phyloP scores from a whole-genome alignment of 208 protist species.

The Crithidia brevicula region DNA sequence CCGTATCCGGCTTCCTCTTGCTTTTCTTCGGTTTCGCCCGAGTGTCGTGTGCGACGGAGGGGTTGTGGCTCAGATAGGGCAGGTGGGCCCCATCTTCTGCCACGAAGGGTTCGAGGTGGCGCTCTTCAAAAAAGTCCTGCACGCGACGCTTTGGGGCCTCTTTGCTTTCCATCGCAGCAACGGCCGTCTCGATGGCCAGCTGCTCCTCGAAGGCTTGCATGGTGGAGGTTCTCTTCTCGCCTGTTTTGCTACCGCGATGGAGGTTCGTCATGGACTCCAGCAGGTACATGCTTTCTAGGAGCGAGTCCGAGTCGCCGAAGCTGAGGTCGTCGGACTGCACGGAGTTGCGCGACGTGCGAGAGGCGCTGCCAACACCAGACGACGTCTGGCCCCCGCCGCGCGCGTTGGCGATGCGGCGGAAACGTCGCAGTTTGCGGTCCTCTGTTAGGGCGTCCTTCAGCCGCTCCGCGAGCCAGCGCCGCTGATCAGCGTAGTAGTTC shows the following conservation, averaged over 20 bases:
- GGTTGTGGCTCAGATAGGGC: not conserved
- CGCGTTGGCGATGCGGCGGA: slow-evolving; percentile 8
- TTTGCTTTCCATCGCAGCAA: slow-evolving; percentile 20
- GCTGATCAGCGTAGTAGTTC: slow-evolving; percentile 65
- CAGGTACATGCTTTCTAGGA: slow-evolving; percentile 4
- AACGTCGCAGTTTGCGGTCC: slow-evolving; percentile 40
- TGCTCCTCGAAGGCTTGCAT: slow-evolving; percentile 9
- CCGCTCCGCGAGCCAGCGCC: slow-evolving; percentile 61
- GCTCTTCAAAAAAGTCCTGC: slow-evolving; percentile 77
- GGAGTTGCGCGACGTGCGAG: not conserved
- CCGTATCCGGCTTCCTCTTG: not conserved
- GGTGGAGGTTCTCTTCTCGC: slow-evolving; percentile 7
- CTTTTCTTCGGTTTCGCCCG: not conserved
- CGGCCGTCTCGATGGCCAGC: slow-evolving; percentile 11
- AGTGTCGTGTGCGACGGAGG: not conserved
- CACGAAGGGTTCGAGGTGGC: slow-evolving; percentile 60
- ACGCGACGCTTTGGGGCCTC: slow-evolving; percentile 26
- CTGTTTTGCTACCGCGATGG: not conserved
- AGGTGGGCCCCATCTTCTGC: slow-evolving; percentile 25
- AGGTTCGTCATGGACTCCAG: slow-evolving; percentile 12
- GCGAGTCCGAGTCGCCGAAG: slow-evolving; percentile 22
- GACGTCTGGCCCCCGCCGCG: slow-evolving; percentile 5
- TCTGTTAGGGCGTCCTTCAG: slow-evolving; percentile 52
- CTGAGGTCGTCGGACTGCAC: slow-evolving; percentile 25
- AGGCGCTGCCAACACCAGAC: not conserved